Conservation (phyloP, 1,139 yeast species). For the Yamadazyma atlantica region DNA sequence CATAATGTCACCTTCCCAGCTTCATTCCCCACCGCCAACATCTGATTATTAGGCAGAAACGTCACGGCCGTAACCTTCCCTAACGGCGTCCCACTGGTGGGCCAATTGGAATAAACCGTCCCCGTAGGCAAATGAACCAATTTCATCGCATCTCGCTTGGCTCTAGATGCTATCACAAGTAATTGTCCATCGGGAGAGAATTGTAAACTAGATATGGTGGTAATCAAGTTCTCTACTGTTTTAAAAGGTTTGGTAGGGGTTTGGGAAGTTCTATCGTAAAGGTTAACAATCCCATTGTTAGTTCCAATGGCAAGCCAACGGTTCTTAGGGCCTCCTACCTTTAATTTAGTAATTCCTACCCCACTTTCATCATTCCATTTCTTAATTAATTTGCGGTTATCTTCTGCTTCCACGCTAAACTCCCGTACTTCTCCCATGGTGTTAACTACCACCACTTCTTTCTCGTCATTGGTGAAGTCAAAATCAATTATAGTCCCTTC, state of each 20-base stretch:
- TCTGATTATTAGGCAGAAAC: constrained; percentile 79
- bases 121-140: constrained; percentile 88
- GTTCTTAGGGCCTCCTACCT: constrained; percentile 74
- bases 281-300: constrained; percentile 83
- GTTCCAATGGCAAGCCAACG: constrained; percentile 90
- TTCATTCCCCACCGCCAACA: constrained; percentile 88
- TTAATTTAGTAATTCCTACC: constrained; percentile 75
- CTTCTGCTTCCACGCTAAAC: constrained; percentile 49
- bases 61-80: constrained; percentile 86
- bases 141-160: constrained; percentile 81
- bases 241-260: constrained; percentile 48
- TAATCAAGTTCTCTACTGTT: constrained; percentile 74
- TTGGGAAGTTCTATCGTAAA: constrained; percentile 62
- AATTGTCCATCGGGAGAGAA: constrained; percentile 91
- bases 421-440: constrained; percentile 92
- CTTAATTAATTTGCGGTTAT: constrained; percentile 39
- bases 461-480: constrained; percentile 62
- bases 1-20: constrained; percentile 88
- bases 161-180: constrained; percentile 81
- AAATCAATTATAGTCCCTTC: constrained; percentile 85
- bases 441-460: constrained; percentile 61
- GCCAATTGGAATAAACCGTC: constrained; percentile 92
- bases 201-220: constrained; percentile 70
- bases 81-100: constrained; percentile 92
- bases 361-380: constrained; percentile 91